These are phyloP conservation scores for Albugo laibachii DNA, from an alignment of 352 stramenopile species.

Conservation along the genomic window DNA sequence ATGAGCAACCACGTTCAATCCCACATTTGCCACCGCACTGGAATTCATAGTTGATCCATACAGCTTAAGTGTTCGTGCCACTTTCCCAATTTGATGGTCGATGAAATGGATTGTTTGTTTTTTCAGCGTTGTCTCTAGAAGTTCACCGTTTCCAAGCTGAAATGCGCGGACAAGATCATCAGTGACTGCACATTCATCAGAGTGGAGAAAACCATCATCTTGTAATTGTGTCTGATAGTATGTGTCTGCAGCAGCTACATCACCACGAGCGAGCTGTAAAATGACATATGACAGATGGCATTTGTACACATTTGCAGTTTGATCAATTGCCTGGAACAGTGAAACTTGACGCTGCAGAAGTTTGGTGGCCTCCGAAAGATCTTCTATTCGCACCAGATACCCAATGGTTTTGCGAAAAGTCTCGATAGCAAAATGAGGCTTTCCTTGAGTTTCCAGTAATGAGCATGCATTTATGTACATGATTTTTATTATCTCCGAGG, in stretches of 20 bases:
- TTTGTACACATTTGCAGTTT: constrained; percentile 50
- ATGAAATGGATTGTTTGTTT: constrained; percentile 59
- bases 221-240: constrained; percentile 59
- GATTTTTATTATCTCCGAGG: constrained; percentile 18
- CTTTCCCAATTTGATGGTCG: constrained; percentile 52
- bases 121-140: constrained; percentile 45
- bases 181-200: constrained; percentile 50
- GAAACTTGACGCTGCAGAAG: constrained; percentile 27
- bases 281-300: constrained; percentile 49
- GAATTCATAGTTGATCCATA: constrained; percentile 13
- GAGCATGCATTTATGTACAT: constrained; percentile 49
- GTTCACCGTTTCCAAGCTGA: constrained; percentile 56
- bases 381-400: constrained; percentile 38
- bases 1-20: background rate
- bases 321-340: constrained; percentile 45
- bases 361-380: constrained; percentile 21
- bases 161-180: constrained; percentile 62
- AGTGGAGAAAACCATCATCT: constrained; percentile 46
- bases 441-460: constrained; percentile 57
- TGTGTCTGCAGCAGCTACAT: constrained; percentile 54
- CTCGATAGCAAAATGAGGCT: constrained; percentile 65
- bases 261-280: constrained; percentile 25
- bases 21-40: background rate
- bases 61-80: constrained; percentile 47
- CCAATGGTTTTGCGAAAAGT: constrained; percentile 56